A percentile compares a stretch with the other conserved stretches of the same genome.
These are phyloP conservation scores for Sclerotiophoma versabilis DNA, from an alignment of 2,329 filamentous ascomycete genomes.

Conservation along the genomic window DNA sequence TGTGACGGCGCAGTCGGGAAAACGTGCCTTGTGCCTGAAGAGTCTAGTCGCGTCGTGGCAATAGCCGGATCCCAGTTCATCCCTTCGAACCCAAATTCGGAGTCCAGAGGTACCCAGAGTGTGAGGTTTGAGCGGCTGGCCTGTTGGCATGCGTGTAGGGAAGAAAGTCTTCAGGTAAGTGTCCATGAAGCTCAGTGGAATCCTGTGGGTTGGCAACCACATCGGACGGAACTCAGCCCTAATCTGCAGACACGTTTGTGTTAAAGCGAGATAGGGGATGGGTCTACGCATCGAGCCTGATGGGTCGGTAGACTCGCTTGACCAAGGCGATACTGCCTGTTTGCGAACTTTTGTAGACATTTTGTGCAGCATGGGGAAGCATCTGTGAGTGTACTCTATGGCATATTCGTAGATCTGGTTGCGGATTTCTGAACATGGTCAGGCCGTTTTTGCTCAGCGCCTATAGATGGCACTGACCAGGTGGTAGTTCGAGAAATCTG, in stretches of 20 bases:
- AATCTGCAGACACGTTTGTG: constrained; percentile 30
- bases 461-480: constrained; percentile 17
- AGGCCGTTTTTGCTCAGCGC: neutral
- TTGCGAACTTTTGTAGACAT: neutral
- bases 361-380: constrained; percentile 24
- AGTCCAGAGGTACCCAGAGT: constrained; percentile 11
- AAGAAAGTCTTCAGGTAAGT: constrained; percentile 34
- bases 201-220: constrained; percentile 32
- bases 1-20: constrained; percentile 24
- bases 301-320: neutral
- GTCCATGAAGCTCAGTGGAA: constrained; percentile 25
- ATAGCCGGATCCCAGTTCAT: constrained; percentile 1
- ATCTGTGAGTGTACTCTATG: constrained; percentile 12
- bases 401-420: constrained; percentile 36
- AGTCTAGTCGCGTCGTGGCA: constrained; percentile 20
- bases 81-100: constrained; percentile 19
- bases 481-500: constrained; percentile 33
- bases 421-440: constrained; percentile 28
- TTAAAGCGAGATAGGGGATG: constrained; percentile 30
- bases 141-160: constrained; percentile 11
- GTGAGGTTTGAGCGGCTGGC: neutral
- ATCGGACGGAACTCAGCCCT: constrained; percentile 36
- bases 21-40: constrained; percentile 27
- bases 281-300: neutral
- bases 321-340: neutral